Evolutionary conservation across 495 filamentous ascomycete species (phyloP).

Genomic region (Podospora anserina): DNA sequence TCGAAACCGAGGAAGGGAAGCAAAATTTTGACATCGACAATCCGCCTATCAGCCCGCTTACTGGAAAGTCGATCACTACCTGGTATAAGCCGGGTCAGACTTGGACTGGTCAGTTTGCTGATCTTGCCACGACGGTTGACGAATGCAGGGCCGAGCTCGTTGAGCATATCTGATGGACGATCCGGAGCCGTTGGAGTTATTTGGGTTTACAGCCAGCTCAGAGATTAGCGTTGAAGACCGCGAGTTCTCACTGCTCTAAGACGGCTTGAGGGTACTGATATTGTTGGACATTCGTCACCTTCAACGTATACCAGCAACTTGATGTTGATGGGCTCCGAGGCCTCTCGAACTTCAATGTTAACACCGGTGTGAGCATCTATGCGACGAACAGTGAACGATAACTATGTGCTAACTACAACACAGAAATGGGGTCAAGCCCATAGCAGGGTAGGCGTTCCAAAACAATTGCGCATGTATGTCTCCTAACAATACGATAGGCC

Average conservation of each 20-base stretch:
- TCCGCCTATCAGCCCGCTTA: conserved; percentile 45
- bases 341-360: conserved; percentile 43
- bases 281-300: conserved; percentile 34
- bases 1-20: conserved; percentile 29
- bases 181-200: conserved; percentile 38
- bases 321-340: conserved; percentile 45
- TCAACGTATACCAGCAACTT: conserved; percentile 45
- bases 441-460: conserved; percentile 18
- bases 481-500: conserved; percentile 28
- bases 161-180: conserved; percentile 45
- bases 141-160: conserved; percentile 50
- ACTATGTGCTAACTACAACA: no score
- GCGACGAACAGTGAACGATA: not conserved
- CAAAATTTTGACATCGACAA: conserved; percentile 47
- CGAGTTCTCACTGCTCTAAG: conserved; percentile 17
- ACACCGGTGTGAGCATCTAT: conserved; percentile 28
- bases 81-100: conserved; percentile 52
- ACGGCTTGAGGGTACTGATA: not conserved
- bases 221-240: conserved; percentile 36
- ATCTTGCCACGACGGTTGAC: conserved; percentile 45
- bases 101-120: conserved; percentile 46
- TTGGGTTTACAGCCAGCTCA: conserved; percentile 38
- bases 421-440: conserved; percentile 50
- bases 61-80: conserved; percentile 38
- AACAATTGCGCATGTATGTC: not conserved